Evolutionary conservation across 345 rosid genomes (phyloP).

Genomic region (Lepidium didymum): DNA sequence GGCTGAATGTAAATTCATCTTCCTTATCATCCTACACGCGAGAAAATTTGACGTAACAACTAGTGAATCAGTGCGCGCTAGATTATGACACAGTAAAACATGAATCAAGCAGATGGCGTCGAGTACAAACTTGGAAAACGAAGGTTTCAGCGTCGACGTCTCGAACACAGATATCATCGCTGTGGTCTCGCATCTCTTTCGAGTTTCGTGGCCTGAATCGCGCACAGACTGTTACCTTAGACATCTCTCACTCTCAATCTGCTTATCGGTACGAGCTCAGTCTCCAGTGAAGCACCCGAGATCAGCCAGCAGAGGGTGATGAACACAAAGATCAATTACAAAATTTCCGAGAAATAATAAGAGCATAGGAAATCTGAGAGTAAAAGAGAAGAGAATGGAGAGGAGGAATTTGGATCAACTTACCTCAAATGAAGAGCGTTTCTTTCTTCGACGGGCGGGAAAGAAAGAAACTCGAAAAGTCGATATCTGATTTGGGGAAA

Average conservation of each 20-base stretch:
- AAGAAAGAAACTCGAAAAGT: background rate
- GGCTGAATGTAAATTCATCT: conserved; percentile 50
- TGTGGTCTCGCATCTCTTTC: conserved; percentile 47
- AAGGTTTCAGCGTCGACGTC: conserved; percentile 49
- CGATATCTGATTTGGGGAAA: background rate
- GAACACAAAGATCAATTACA: background rate
- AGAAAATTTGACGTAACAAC: background rate
- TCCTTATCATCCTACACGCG: conserved; percentile 59
- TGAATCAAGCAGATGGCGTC: background rate
- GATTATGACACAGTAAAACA: background rate
- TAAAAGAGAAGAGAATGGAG: background rate
- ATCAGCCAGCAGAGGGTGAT: background rate
- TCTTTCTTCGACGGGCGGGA: conserved; percentile 13
- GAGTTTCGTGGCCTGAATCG: conserved; percentile 76
- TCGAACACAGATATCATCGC: conserved; percentile 46
- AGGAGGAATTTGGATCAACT: background rate
- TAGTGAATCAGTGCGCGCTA: background rate
- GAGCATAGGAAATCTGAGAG: background rate
- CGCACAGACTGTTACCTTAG: conserved; percentile 65
- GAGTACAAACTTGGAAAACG: conserved; percentile 46
- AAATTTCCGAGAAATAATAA: background rate
- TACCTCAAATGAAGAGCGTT: background rate
- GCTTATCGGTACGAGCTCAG: background rate
- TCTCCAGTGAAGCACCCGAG: background rate
- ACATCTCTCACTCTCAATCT: conserved; percentile 17